Conservation (phyloP, 139 green algal species). For the Micromonas pusilla region DNA sequence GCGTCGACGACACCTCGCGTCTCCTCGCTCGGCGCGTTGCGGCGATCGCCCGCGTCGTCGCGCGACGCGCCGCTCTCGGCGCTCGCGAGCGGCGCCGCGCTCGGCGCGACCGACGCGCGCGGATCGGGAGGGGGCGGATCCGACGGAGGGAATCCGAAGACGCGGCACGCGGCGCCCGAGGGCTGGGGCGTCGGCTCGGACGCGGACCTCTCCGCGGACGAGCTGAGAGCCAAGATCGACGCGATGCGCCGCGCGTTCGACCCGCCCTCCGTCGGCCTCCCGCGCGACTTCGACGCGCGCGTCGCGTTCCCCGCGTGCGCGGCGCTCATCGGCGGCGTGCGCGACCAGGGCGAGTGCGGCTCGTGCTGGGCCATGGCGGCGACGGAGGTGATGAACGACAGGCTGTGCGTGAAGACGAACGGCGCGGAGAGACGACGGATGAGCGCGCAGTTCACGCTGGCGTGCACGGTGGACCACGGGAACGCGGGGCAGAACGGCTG, state of each 20-base stretch:
- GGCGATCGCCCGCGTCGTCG: no score
- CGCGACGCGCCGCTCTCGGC: no score
- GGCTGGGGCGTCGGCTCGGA: background rate
- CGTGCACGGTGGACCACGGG: no score
- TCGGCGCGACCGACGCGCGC: no score
- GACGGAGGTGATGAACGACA: slow-evolving; percentile 21
- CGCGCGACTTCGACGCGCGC: slow-evolving; percentile 4
- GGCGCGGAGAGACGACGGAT: background rate
- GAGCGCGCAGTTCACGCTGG: background rate
- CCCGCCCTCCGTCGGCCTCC: background rate
- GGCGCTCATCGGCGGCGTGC: background rate
- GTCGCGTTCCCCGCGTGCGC: background rate
- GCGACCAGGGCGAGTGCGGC: slow-evolving; percentile 18
- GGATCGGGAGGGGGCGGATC: no score
- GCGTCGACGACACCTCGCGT: no score
- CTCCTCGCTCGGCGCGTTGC: no score
- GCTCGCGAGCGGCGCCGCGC: no score
- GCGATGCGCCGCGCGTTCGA: background rate
- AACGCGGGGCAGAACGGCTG: background rate
- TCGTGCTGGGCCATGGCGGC: slow-evolving; percentile 17
- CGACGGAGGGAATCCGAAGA: no score
- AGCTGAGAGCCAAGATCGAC: no score
- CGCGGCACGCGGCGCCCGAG: background rate
- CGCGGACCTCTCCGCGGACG: background rate
- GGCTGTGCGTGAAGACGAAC: background rate